Conservation (phyloP, 2,329 filamentous ascomycete species). For the Phoma herbarum region DNA sequence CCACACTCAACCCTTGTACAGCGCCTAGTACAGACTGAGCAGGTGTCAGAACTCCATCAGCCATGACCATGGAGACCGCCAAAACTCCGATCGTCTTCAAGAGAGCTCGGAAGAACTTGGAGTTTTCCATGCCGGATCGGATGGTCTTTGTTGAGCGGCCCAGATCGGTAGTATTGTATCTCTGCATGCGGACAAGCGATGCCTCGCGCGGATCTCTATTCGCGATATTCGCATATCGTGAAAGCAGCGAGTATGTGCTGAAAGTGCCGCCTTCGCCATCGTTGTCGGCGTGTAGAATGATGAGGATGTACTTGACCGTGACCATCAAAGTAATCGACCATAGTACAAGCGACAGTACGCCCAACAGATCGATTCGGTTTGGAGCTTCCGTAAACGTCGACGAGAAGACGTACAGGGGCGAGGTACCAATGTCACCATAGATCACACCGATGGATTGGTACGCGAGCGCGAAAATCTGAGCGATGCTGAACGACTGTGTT, state of each 20-base stretch:
- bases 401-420: slow-evolving; percentile 75
- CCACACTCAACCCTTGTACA: slow-evolving; percentile 70
- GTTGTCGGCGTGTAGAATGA: slow-evolving; percentile 72
- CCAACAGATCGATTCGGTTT: slow-evolving; percentile 66
- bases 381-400: slow-evolving; percentile 67
- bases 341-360: slow-evolving; percentile 72
- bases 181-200: slow-evolving; percentile 66
- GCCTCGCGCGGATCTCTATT: slow-evolving; percentile 66
- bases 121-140: slow-evolving; percentile 67
- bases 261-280: slow-evolving; percentile 77
- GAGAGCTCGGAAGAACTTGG: slow-evolving; percentile 59
- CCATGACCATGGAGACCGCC: slow-evolving; percentile 73
- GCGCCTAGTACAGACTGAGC: slow-evolving; percentile 76
- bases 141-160: slow-evolving; percentile 61
- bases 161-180: slow-evolving; percentile 66
- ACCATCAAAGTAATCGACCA: slow-evolving; percentile 76
- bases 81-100: slow-evolving; percentile 71
- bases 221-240: slow-evolving; percentile 67
- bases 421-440: slow-evolving; percentile 74
- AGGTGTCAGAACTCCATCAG: slow-evolving; percentile 72
- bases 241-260: slow-evolving; percentile 70
- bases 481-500: slow-evolving; percentile 38
- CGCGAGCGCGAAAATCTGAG: slow-evolving; percentile 50
- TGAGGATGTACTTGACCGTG: slow-evolving; percentile 72
- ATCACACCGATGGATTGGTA: slow-evolving; percentile 74